Base-by-base conservation (phyloP, 352 stramenopile species). In the Vaucheria bursata region DNA sequence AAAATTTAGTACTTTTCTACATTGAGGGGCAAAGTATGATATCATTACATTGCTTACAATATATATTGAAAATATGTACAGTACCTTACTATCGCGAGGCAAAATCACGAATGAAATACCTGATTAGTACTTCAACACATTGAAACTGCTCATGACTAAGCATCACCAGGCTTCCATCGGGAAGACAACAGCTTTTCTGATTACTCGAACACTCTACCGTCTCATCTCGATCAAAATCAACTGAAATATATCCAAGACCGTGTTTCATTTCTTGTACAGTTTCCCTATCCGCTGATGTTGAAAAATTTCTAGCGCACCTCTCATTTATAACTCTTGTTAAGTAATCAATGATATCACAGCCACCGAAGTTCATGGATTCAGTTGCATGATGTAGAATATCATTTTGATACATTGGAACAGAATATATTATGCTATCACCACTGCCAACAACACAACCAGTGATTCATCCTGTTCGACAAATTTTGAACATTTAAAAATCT, bases 371-470 rank as follows among this genome's bases (percentile, higher is more conserved):
- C 12, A 59, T 12, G 25, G 12, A 25, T 25, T 59, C 25, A 25
- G 25, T 59, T 12, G 12, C 45, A 12, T 12, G 12, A 12, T 59
- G 12, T 12, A 59, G 12, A 59, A 59, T 25, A 25, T 18, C 45
- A 59, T 25, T 25, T 12, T 59, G 12, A 25, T 12, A 12, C 12
- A 59, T 49, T 25, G 94, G 94, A 74, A 95, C 90, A 53, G 89
- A 94, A 85, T 94, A 89, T 35, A 89, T 91, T 38, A 95, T 90
- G 84, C 91, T 90, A 87, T 95, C 90, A 73, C 91, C 45, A 25
- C 87, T 92, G 79, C 94, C 89, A 35, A 94, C 84, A 39, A 94
- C 90, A 79, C 85, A 90, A 74, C 88, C 91, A 4, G 89, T 95
- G 4, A 90, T 95, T 75, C 90, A 88, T 29, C 90, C 90, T n/a